phyloP scores from a whole-genome alignment of 441 rosid genomes.

The Corymbia calophylla region DNA sequence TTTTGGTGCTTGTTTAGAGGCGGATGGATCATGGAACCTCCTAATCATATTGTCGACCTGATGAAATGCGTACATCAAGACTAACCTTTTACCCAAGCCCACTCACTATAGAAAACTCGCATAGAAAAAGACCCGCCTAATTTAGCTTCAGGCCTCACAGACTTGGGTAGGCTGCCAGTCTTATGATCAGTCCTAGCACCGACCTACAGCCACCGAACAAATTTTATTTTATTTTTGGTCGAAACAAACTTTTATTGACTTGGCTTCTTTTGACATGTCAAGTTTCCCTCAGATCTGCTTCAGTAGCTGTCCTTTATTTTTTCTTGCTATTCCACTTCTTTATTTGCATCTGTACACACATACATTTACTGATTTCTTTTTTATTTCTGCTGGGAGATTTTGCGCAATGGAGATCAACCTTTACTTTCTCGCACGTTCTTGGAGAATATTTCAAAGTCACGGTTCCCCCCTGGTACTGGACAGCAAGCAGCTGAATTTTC shows the following conservation, averaged over 20 bases:
- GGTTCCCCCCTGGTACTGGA: conserved; percentile 75
- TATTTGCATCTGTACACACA: not conserved
- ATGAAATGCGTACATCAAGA: not conserved
- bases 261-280: not conserved
- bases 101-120: not conserved
- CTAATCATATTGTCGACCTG: not conserved
- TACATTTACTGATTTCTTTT: not conserved
- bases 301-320: not conserved
- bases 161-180: not conserved
- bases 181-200: not conserved
- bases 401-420: conserved; percentile 77
- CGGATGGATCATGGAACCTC: not conserved
- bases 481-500: conserved; percentile 76
- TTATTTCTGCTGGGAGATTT: conserved; percentile 41
- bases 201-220: not conserved
- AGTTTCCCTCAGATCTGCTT: not conserved
- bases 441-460: conserved; percentile 65
- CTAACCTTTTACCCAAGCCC: not conserved
- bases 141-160: not conserved
- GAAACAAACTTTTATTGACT: not conserved
- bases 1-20: not conserved
- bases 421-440: conserved; percentile 80
- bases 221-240: not conserved
- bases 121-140: not conserved
- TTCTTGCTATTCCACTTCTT: not conserved